Base-by-base conservation (phyloP, 257 asterid species). In the Catharanthus roseus region DNA sequence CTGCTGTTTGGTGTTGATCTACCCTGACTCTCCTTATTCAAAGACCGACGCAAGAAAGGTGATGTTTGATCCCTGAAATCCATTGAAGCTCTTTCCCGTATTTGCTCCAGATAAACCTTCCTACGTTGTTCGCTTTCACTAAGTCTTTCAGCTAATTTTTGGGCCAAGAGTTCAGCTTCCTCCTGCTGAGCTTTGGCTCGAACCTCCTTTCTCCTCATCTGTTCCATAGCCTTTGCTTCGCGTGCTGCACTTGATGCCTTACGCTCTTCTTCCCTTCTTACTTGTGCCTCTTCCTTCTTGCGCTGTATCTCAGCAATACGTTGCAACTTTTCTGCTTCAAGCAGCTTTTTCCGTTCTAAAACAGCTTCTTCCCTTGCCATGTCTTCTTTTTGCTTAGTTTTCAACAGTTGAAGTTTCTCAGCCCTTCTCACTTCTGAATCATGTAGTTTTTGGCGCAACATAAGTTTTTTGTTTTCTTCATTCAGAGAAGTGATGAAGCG, bases 311-410 rank as follows among this genome's bases (percentile, higher is more conserved):
- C 99, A 21, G 95, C 96, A 78, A 89, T 89, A 23, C 99, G 88
- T 86, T 95, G 99, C 86, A 91, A 78, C 81, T 95, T 95, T 83
- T 95, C 99, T 23, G 96, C 97, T 83, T 95, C 99, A 77, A 95
- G 88, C 68, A 95, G 86, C 84, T 82, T 89, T 76, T 75, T 91
- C 70, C 99, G 96, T 85, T 89, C 99, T 82, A 89, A 85, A 77
- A 95, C 99, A 72, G 99, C 99, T 84, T 88, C 99, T 89, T 95
- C 97, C 81, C 96, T 87, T 55, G 97, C 97, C 89, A 81, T 85
- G 78, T 95, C 97, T 81, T 95, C 97, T 82, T 88, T 95, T 82
- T 91, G 97, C 72, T 91, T 91, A 72, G 79, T 89, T 82, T 81
- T 91, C 80, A 95, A 82, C 24, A 86, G 82, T 82, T 86, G 97